Evolutionary conservation across 2,329 filamentous ascomycete species (phyloP).

Genomic region (Penicillium sp.): DNA sequence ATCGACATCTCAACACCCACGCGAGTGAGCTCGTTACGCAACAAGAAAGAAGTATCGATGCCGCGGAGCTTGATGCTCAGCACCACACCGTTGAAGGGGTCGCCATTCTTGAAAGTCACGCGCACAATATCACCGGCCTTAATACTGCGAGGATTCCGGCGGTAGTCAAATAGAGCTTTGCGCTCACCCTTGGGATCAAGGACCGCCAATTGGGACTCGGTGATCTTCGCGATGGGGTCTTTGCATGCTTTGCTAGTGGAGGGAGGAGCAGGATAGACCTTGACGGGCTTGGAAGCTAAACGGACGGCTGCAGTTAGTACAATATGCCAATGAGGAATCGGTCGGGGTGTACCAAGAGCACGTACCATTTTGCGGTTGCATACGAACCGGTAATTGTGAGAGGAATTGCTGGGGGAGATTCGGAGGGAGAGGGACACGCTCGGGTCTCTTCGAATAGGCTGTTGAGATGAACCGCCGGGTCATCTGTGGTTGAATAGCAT

Average conservation of each 20-base stretch:
- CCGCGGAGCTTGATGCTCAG: slow-evolving; percentile 85
- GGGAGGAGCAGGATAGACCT: slow-evolving; percentile 52
- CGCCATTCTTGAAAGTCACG: slow-evolving; percentile 78
- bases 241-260: slow-evolving; percentile 40
- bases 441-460: slow-evolving; percentile 45
- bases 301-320: background rate
- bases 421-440: slow-evolving; percentile 40
- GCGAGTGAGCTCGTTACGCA: slow-evolving; percentile 82
- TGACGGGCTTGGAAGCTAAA: slow-evolving; percentile 51
- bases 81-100: slow-evolving; percentile 87
- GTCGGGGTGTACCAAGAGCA: background rate
- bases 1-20: slow-evolving; percentile 96
- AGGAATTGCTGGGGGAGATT: slow-evolving; percentile 44
- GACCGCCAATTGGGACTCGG: slow-evolving; percentile 64
- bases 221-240: slow-evolving; percentile 68
- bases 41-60: slow-evolving; percentile 81
- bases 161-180: slow-evolving; percentile 72
- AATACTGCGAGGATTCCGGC: slow-evolving; percentile 72
- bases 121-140: slow-evolving; percentile 88
- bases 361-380: slow-evolving; percentile 41
- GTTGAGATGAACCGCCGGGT: slow-evolving; percentile 52
- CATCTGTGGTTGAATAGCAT: slow-evolving; percentile 53
- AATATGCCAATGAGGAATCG: no score
- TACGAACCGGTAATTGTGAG: slow-evolving; percentile 42
- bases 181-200: slow-evolving; percentile 86